Evolutionary conservation across 2,329 filamentous ascomycete genomes (phyloP), one percentile per base, ranked within the genome.

Genomic region (Botryotinia convoluta): DNA sequence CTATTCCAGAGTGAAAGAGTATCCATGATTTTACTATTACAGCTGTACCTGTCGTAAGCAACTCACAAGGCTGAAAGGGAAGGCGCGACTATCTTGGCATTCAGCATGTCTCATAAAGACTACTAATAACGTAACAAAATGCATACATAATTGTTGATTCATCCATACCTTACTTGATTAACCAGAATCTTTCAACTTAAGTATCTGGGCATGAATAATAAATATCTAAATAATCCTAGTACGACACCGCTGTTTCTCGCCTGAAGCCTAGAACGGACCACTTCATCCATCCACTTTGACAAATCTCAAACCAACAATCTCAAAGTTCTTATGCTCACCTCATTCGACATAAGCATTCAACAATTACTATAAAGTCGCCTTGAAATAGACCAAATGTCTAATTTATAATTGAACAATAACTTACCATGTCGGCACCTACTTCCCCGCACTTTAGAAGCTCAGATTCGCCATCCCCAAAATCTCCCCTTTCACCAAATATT

Each of bases 401-500:
- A 35, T 37, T 12, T 39, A 32, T 68, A 57, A 29, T 32, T 37
- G 39, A 37, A 51, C 29, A 42, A 59, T 48, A 73, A 65, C 61
- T 62, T 22, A 65, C 60, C 20, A 73, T 69, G 45, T 74, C 72
- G n/a, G 63, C 72, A 59, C 51, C 71, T 60, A 71, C 72, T 63
- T 69, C 71, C 29, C 64, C 62, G 35, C 69, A 18, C 29, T 48
- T 29, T 39, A 71, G 57, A 57, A 44, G 57, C 29, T 32, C 65
- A 39, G 71, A 72, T 63, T 75, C 75, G 60, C 71, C 72, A 61
- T 72, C 65, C 48, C 60, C 76, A 64, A 75, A 71, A 54, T 74
- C 77, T 37, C 76, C 78, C 20, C 65, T 77, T 61, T 78, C 76
- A 54, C 77, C 79, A 16, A 73, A 77, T 64, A 74, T 69, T 20